Evolutionary conservation across 306 rosid species (phyloP).

Genomic region (Vicia villosa): DNA sequence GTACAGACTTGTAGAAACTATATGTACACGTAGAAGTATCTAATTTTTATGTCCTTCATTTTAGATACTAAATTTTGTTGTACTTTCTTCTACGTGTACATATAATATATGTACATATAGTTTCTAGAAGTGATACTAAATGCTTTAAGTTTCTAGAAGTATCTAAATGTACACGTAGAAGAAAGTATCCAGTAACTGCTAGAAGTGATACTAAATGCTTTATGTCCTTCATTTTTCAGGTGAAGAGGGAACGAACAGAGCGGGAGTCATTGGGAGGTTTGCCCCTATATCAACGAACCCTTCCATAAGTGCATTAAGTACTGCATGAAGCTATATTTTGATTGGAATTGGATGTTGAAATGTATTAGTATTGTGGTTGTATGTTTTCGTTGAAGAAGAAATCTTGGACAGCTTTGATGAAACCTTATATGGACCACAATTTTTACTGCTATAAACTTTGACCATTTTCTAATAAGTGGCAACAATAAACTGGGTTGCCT

Average conservation of each 20-base stretch:
- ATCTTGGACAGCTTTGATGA: constrained; percentile 36
- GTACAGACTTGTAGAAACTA: not conserved
- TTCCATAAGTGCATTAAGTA: constrained; percentile 60
- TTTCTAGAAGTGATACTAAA: too few relatives aligned
- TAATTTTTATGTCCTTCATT: not conserved
- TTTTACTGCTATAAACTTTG: constrained; percentile 24
- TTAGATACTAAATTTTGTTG: too few relatives aligned
- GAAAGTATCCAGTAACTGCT: not conserved
- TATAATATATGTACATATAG: too few relatives aligned
- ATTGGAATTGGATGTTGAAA: constrained; percentile 42
- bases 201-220: constrained; percentile 24
- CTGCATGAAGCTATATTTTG: constrained; percentile 45
- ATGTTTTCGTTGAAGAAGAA: constrained; percentile 44
- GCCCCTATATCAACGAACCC: constrained; percentile 83
- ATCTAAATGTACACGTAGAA: too few relatives aligned
- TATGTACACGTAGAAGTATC: not conserved
- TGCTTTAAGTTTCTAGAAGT: too few relatives aligned
- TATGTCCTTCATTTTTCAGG: constrained; percentile 54
- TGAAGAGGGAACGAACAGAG: constrained; percentile 85
- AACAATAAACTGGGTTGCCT: constrained; percentile 27
- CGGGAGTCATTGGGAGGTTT: constrained; percentile 94
- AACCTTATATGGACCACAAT: constrained; percentile 40
- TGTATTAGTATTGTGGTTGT: constrained; percentile 42
- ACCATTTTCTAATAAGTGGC: constrained; percentile 46
- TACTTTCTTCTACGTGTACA: too few relatives aligned